Evolutionary conservation across 208 protist genomes (phyloP), one percentile per base, ranked within the genome.

Genomic region (Porcisia hertigi): DNA sequence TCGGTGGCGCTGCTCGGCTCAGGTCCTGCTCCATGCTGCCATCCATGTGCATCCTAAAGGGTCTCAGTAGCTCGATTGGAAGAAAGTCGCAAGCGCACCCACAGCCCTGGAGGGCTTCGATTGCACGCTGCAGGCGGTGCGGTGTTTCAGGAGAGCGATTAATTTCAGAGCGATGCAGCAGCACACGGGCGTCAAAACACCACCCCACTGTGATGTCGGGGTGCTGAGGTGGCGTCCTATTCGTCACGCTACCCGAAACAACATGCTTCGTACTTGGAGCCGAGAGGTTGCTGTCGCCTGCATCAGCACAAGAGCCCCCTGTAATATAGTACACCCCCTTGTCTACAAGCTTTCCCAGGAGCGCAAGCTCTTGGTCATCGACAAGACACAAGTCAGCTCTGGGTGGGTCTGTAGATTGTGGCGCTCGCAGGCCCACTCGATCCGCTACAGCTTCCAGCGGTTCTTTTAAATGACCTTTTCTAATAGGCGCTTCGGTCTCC

Each of bases 131-230:
- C 18, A 96, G 71, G 34, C 92, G 89, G 54, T 92, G 85, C 23
- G 92, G 89, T 45, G 86, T 91, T 65, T 96, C 92, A 11, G 88
- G 89, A 3, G 88, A 83, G 20, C 89, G 84, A 63, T 92, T 87
- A 7, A 63, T 78, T 18, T 71, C 63, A 25, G 92, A 84, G 1
- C 83, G 64, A 67, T 96, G 92, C 36, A 86, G 67, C 72, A 94
- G 69, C 77, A 96, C 85, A 54, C 88, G 84, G 3, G 81, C 39
- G 54, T 96, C 89, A 76, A 89, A 96, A 30, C 85, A 88, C 87
- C 87, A 96, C 30, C 74, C 75, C 23, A 96, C 86, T 25, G 85
- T 60, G n/a, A 77, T 71, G 66, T 93, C 91, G 14, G 88, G 84
- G n/a, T 71, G 67, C 16, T 71, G 67, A 7, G 36, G n/a, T 18